Base-by-base conservation (phyloP, 345 rosid species). In the Boechera stricta region DNA sequence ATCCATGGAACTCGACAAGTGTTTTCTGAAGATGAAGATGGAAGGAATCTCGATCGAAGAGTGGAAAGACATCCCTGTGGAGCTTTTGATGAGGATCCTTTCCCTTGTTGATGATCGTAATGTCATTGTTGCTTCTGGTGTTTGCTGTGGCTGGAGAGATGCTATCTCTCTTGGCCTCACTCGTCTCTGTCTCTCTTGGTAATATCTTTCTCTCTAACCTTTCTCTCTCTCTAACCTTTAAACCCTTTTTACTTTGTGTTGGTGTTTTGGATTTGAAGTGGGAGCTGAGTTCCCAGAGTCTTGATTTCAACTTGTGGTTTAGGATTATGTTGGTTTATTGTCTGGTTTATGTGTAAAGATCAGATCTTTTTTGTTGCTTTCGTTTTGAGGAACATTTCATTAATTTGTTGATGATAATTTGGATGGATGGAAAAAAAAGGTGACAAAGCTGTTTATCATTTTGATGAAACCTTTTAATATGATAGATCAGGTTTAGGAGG, bases 31-130 rank as follows among this genome's bases (percentile, higher is more conserved):
- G 85, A 79, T 90, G 83, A 84, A 79, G 76, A 84, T 87, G 88
- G 91, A 86, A 56, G 81, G 77, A 32, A 26, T 38, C 16, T 83
- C 42, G 39, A 89, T 89, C 65, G 73, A 82, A 1, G 91, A 89
- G 69, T 94, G 98, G 98, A 89, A 86, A 80, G 98, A 94, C 49
- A 94, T 94, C 41, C 98, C 97, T 6, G 81, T 87, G 82, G 98
- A 94, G 85, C 86, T 94, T 26, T 68, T 94, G 65, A 71, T 89
- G 77, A 77, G 91, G 77, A 87, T 94, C 49, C 75, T 90, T 65
- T 88, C 98, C 0, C 92, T 92, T 39, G 91, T 87, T 7, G 86
- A 85, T 85, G 98, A 92, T 80, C 91, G 89, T 53, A 89, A 84
- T 0, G 81, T 86, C n/a, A 85, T 94, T 47, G 72, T 81, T 77